These are phyloP conservation scores for Pichia sporocuriosa DNA, from an alignment of 805 yeast genomes.

Conservation along the genomic window DNA sequence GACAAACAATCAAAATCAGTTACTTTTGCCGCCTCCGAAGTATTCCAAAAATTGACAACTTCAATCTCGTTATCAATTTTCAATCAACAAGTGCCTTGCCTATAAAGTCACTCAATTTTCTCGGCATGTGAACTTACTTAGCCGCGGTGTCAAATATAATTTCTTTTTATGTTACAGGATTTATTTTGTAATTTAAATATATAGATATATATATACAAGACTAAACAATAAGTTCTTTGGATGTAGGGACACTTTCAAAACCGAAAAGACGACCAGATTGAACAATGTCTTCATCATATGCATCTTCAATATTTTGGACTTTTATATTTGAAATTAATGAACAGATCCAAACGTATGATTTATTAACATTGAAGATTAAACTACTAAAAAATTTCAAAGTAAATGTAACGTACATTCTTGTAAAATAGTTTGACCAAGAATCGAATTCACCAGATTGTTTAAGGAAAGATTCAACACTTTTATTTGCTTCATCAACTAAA, in stretches of 20 bases:
- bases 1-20: too few relatives aligned
- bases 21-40: too few relatives aligned
- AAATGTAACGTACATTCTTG: slow-evolving; percentile 16
- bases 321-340: slow-evolving; percentile 7
- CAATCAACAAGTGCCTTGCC: too few relatives aligned
- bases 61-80: too few relatives aligned
- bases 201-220: neutral
- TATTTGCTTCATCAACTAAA: slow-evolving; percentile 50
- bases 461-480: slow-evolving; percentile 16
- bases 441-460: slow-evolving; percentile 10
- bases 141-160: slow-evolving; percentile 10
- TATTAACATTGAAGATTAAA: slow-evolving; percentile 10
- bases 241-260: slow-evolving; percentile 29
- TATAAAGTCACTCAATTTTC: too few relatives aligned
- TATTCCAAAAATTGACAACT: too few relatives aligned
- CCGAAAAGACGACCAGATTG: slow-evolving; percentile 40
- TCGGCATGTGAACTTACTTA: neutral
- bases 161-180: neutral
- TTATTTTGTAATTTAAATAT: neutral
- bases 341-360: slow-evolving; percentile 8
- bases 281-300: slow-evolving; percentile 37
- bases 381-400: slow-evolving; percentile 14
- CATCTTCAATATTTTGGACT: slow-evolving; percentile 38
- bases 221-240: slow-evolving; percentile 21
- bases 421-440: slow-evolving; percentile 14